phyloP scores from a whole-genome alignment of 2,329 filamentous ascomycete species.

The Penicillium paneum region DNA sequence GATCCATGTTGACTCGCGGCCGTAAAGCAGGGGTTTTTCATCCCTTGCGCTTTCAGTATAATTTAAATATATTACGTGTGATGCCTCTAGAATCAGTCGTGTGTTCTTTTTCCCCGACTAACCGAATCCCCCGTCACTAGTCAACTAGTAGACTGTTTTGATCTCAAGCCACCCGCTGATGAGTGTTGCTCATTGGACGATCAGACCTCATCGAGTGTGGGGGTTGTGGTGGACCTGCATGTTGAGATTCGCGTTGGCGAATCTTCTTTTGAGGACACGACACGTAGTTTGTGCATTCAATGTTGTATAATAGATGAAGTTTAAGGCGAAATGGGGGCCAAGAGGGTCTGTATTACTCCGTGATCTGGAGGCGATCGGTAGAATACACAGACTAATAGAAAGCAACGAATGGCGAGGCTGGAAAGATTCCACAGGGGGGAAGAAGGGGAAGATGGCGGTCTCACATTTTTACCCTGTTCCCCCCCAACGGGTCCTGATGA shows the following conservation, averaged over 20 bases:
- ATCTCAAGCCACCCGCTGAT: conserved; percentile 3
- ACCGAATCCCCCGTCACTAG: neutral
- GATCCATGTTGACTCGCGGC: conserved; percentile 37
- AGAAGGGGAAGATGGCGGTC: conserved; percentile 17
- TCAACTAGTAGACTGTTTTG: neutral
- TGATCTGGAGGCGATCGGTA: conserved; percentile 1
- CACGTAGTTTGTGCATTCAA: too few relatives aligned
- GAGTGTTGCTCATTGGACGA: neutral
- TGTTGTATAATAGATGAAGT: too few relatives aligned
- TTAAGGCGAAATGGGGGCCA: neutral
- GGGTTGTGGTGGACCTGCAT: conserved; percentile 2
- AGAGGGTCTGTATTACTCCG: neutral
- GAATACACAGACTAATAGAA: neutral
- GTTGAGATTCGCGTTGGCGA: neutral
- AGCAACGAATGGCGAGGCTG: neutral
- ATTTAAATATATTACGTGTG: neutral
- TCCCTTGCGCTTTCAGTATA: neutral
- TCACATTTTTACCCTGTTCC: conserved; percentile 22
- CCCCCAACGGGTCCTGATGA: conserved; percentile 18
- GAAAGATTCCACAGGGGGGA: conserved; percentile 5
- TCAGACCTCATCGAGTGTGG: neutral
- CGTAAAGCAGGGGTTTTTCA: conserved; percentile 3
- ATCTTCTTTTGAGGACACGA: too few relatives aligned
- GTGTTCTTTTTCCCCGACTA: neutral
- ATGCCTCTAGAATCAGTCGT: neutral